Conservation (phyloP, 2,329 filamentous ascomycete species). For the Cadophora malorum region DNA sequence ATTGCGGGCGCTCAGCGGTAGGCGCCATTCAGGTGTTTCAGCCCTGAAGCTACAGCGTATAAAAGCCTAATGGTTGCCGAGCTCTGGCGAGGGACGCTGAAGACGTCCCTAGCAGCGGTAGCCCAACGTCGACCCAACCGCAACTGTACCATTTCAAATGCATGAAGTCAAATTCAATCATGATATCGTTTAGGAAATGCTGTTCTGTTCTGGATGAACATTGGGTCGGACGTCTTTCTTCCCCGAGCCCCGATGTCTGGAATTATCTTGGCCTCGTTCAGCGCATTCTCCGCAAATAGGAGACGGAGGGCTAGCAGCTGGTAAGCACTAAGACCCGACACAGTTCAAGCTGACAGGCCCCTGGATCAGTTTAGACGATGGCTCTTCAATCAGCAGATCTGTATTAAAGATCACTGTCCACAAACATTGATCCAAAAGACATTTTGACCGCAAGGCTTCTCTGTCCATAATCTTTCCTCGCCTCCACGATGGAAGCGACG, state of each 20-base stretch:
- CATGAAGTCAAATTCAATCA: no score
- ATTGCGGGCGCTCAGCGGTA: not conserved
- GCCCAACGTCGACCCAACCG: not conserved
- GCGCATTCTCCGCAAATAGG: not conserved
- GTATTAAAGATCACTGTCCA: not conserved
- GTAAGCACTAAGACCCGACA: slow-evolving; percentile 2
- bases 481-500: not conserved
- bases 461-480: not conserved
- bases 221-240: not conserved
- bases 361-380: not conserved
- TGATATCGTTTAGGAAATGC: no score
- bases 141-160: no score
- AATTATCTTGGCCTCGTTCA: not conserved
- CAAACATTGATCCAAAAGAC: not conserved
- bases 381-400: not conserved
- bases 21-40: not conserved
- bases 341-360: not conserved
- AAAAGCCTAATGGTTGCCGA: not conserved
- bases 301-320: not conserved
- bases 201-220: no score
- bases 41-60: not conserved
- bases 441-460: not conserved
- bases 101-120: not conserved
- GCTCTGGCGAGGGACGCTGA: not conserved
- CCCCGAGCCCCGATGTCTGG: not conserved